Base-by-base conservation (phyloP, 306 rosid genomes). In the Malus sieversii region DNA sequence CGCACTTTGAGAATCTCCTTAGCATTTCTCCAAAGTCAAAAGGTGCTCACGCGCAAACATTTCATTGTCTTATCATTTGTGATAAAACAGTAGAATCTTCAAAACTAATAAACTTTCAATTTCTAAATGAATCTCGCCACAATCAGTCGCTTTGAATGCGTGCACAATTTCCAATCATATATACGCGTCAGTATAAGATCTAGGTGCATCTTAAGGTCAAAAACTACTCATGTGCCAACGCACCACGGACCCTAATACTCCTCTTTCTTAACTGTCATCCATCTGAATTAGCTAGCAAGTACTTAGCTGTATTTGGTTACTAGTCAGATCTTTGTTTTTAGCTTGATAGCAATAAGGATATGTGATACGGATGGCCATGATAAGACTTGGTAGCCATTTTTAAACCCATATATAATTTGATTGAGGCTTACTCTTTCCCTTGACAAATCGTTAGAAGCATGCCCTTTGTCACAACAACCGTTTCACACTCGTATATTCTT, bases 301-400 rank as follows among this genome's bases (percentile, higher is more conserved):
- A 69, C 11, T 35, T 20, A 18, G 9, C 22, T 60, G 59, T 71
- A 79, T 59, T 66, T 75, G 68, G 55, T 22, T 77, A 61, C 1
- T 2, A 35, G 33, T 42, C 27, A 69, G 48, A 44, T 23, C 63
- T 53, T 53, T 45, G 20, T 78, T 27, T 60, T 35, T 22, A 51
- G 61, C 52, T 30, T 61, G 20, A 61, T 52, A 48, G 57, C 60
- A 75, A 12, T 75, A 12, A 66, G 35, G 35, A 62, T 61, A 14
- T 16, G 19, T 15, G n/a, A 51, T 46, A 48, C 4, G 66, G 63
- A 73, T 45, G 48, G 51, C 67, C 53, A 69, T 29, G 80, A n/a
- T 72, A 60, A 71, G 79, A 85, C 88, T 25, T 75, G 32, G 20
- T 75, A 85, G 55, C 88, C 72, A 70, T 23, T 45, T 69, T 55